phyloP scores from a whole-genome alignment of 1,284 basidiomycete species.

The Microbotryum lychnidis-dioicae region DNA sequence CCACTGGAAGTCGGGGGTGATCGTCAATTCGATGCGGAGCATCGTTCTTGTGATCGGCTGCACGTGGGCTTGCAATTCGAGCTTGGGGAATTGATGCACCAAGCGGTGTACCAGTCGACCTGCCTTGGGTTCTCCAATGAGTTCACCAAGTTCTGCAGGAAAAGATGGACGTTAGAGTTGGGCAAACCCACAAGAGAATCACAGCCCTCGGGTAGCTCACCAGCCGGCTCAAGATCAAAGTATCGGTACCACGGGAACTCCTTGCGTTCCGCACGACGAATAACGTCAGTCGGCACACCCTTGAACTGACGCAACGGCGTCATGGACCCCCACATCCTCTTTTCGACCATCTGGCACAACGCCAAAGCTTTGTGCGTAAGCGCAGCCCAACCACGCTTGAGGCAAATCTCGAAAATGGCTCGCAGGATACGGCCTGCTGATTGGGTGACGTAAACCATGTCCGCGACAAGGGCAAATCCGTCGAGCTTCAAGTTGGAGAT shows the following conservation, averaged over 20 bases:
- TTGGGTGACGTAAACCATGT: conserved; percentile 64
- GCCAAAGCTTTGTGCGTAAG: conserved; percentile 85
- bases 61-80: conserved; percentile 72
- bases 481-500: conserved; percentile 92
- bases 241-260: conserved; percentile 98
- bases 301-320: conserved; percentile 93
- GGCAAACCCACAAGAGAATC: conserved; percentile 17
- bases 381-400: conserved; percentile 96
- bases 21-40: conserved; percentile 77
- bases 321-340: conserved; percentile 86
- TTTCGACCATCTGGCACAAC: conserved; percentile 84
- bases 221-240: conserved; percentile 63
- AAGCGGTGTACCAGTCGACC: conserved; percentile 87
- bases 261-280: conserved; percentile 90
- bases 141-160: conserved; percentile 69
- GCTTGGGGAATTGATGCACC: conserved; percentile 92
- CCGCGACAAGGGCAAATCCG: conserved; percentile 91
- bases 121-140: conserved; percentile 80
- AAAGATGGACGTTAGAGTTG: neutral
- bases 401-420: conserved; percentile 95
- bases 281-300: conserved; percentile 74
- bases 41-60: conserved; percentile 86
- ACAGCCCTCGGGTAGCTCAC: conserved; percentile 17
- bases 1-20: conserved; percentile 95
- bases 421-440: conserved; percentile 65